phyloP scores from a whole-genome alignment of 768 basidiomycete species.

The Lactifluus hygrophoroides region DNA sequence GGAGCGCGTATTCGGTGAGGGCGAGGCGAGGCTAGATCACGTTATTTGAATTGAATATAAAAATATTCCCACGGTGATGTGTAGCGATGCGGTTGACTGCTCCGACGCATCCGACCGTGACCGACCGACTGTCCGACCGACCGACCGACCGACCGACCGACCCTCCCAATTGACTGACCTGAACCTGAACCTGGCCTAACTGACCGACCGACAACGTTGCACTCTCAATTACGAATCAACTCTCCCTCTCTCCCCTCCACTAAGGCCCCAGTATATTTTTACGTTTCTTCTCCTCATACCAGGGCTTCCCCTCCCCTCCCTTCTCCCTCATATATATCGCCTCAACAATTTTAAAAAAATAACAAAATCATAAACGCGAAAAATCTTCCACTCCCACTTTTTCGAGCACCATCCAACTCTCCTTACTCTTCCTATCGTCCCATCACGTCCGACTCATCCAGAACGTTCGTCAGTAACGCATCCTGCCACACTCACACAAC shows the following conservation, averaged over 20 bases:
- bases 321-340: background rate
- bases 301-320: background rate
- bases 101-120: constrained; percentile 4
- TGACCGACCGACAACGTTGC: constrained; percentile 12
- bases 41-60: background rate
- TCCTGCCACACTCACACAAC: background rate
- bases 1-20: constrained; percentile 42
- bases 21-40: background rate
- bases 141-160: background rate
- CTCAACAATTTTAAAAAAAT: background rate
- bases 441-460: background rate
- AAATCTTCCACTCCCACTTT: constrained; percentile 2
- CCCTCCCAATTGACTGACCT: too few relatives aligned
- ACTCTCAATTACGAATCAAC: constrained; percentile 8
- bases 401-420: constrained; percentile 8
- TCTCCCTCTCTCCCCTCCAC: background rate
- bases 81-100: too few relatives aligned
- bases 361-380: background rate
- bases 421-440: constrained; percentile 13
- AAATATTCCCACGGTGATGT: constrained; percentile 17
- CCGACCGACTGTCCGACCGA: constrained; percentile 2
- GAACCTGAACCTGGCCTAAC: too few relatives aligned
- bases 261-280: background rate
- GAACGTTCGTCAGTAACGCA: background rate
- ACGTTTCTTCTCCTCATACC: background rate